Evolutionary conservation across 176 grass and related monocot genomes (phyloP).

Genomic region (Hordeum marinum): DNA sequence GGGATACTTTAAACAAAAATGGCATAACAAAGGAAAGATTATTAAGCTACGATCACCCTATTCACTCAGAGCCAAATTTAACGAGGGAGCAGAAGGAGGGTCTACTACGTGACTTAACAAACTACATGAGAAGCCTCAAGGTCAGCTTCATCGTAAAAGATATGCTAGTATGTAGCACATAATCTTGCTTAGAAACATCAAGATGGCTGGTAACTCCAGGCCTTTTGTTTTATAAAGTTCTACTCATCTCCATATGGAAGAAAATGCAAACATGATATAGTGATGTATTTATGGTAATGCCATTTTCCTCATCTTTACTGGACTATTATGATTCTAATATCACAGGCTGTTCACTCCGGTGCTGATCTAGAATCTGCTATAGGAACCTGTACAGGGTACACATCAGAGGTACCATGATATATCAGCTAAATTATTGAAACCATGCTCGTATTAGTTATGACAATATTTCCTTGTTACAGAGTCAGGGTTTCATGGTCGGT

Average conservation of each 20-base stretch:
- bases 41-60: conserved; percentile 74
- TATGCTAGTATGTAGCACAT: conserved; percentile 9
- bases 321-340: neutral
- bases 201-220: neutral
- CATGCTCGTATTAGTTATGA: neutral
- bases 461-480: conserved; percentile 31
- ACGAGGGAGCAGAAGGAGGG: conserved; percentile 70
- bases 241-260: neutral
- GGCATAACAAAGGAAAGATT: conserved; percentile 88
- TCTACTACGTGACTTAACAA: conserved; percentile 67
- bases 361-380: conserved; percentile 94
- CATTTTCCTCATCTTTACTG: neutral
- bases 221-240: neutral
- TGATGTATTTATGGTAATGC: neutral
- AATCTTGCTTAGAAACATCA: neutral
- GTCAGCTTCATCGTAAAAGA: neutral
- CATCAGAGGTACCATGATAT: conserved; percentile 52
- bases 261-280: neutral
- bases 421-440: conserved; percentile 4
- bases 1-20: conserved; percentile 79
- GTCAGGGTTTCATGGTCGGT: conserved; percentile 97
- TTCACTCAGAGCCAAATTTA: conserved; percentile 92
- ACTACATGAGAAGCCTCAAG: conserved; percentile 92
- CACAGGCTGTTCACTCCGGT: conserved; percentile 91
- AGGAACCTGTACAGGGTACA: conserved; percentile 87